Evolutionary conservation across 2,329 filamentous ascomycete genomes (phyloP).

Genomic region (Aspergillus sp.): DNA sequence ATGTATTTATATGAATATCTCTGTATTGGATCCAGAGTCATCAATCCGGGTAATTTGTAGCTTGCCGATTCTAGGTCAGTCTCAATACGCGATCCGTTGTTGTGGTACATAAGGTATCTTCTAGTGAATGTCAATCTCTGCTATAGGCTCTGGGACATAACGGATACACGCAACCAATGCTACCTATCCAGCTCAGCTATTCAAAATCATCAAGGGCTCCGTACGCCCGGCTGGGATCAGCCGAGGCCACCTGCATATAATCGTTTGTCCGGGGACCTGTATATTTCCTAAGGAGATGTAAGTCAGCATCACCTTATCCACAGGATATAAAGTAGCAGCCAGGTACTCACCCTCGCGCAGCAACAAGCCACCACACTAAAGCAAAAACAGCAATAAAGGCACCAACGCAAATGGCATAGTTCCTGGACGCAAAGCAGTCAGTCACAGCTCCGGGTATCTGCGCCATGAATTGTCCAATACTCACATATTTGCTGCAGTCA

Average conservation of each 20-base stretch:
- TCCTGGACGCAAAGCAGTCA: slow-evolving; percentile 29
- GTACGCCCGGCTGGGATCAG: slow-evolving; percentile 24
- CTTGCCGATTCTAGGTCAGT: too few species aligned
- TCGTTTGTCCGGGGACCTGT: slow-evolving; percentile 60
- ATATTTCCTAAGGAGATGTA: slow-evolving; percentile 49
- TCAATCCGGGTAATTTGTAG: too few species aligned
- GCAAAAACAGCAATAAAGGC: slow-evolving; percentile 51
- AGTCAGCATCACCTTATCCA: slow-evolving; percentile 2
- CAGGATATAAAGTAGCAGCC: neutral
- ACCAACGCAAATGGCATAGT: slow-evolving; percentile 49
- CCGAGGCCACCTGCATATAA: slow-evolving; percentile 36
- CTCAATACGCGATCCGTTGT: too few species aligned
- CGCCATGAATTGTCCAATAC: neutral
- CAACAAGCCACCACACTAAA: slow-evolving; percentile 49
- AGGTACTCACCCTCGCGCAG: slow-evolving; percentile 37
- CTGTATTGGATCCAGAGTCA: too few species aligned
- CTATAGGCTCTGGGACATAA: too few species aligned
- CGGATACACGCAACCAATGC: too few species aligned
- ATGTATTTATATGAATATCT: slow-evolving; percentile 3
- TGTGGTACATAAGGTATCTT: too few species aligned
- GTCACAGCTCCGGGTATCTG: neutral
- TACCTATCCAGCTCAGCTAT: neutral
- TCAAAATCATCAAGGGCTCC: slow-evolving; percentile 14
- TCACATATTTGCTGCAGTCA: slow-evolving; percentile 51
- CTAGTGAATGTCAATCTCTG: too few species aligned